Base-by-base conservation (phyloP, 305 asterid species). In the Fraxinus greggii region DNA sequence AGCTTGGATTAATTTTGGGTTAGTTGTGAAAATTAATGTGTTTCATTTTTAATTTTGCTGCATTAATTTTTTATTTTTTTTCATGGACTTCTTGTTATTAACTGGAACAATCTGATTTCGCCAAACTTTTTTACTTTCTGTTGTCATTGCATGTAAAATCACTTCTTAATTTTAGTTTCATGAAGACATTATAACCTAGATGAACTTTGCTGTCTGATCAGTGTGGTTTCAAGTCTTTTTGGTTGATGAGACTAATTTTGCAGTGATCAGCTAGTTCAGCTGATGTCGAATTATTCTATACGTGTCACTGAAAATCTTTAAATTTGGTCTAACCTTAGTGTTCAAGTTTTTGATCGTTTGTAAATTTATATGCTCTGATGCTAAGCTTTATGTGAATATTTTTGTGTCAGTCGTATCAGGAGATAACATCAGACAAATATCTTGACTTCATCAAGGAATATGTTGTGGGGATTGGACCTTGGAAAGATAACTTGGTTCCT, bases 391-490 rank as follows among this genome's bases (percentile, higher is more conserved):
- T 76, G 40, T 40, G 19, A 45, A 76, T 69, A 15, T 51, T 59
- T 70, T 35, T 81, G 26, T 76, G 59, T 80, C 95, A 95, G 99
- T 90, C 98, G 24, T 96, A 85, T 80, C 85, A 84, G 86, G 99
- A 96, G 89, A 94, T 96, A 87, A 96, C 98, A 73, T 93, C 98
- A 75, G 94, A 94, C 81, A 80, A 80, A 21, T 96, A 94, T 84
- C 90, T 96, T 10, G 92, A 94, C 82, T 93, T 85, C 85, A 94
- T 96, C 87, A 94, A 91, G 87, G 97, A 94, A 24, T 94, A 92
- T 84, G 93, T 92, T 77, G 94, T 93, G 75, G 98, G 98, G 48
- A 94, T 96, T 48, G 98, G 98, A 78, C 98, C 98, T 6, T 96
- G 95, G 99, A 96, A 96, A 88, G 98, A 96, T 81, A 91, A 90